Evolutionary conservation across 805 yeast species (phyloP).

Genomic region (Scheffersomyces coipomensis): DNA sequence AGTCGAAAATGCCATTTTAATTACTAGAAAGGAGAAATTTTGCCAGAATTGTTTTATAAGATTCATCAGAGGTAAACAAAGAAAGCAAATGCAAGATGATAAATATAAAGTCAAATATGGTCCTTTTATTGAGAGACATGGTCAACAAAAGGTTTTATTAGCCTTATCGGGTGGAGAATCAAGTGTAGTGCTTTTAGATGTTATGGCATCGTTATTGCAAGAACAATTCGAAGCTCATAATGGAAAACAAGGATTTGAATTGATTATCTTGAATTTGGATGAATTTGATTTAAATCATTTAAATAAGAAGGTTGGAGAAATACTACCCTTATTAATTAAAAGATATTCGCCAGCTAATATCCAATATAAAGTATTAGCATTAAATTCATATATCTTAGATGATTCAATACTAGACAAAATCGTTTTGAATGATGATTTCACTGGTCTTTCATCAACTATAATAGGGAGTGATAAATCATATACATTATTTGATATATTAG

Average conservation of each 20-base stretch:
- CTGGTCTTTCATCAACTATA: conserved; percentile 11
- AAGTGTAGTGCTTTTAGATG: conserved; percentile 68
- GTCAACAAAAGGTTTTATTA: conserved; percentile 48
- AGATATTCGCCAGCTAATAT: conserved; percentile 18
- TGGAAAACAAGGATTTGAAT: conserved; percentile 66
- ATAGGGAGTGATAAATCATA: conserved; percentile 8
- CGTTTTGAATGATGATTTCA: conserved; percentile 27
- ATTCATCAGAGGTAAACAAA: conserved; percentile 75
- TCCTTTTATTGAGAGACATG: conserved; percentile 28
- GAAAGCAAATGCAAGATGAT: conserved; percentile 73
- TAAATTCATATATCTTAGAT: conserved; percentile 38
- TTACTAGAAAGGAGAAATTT: conserved; percentile 62
- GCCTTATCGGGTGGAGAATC: conserved; percentile 68
- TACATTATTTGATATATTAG: conserved; percentile 32
- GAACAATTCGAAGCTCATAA: conserved; percentile 64
- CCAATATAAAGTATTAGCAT: conserved; percentile 41
- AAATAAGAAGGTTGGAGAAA: conserved; percentile 12
- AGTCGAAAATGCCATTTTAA: conserved; percentile 35
- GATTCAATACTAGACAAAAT: conserved; percentile 27
- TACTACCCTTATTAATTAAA: conserved; percentile 14
- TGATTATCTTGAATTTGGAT: conserved; percentile 52
- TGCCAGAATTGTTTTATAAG: conserved; percentile 68
- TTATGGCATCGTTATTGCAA: conserved; percentile 54
- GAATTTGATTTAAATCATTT: conserved; percentile 22
- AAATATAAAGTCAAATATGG: conserved; percentile 70